Percentiles rank a stretch among this genome's conserved stretches.
These are phyloP conservation scores for Chlorella vulgaris DNA, from an alignment of 139 green algal species.

Conservation along the genomic window DNA sequence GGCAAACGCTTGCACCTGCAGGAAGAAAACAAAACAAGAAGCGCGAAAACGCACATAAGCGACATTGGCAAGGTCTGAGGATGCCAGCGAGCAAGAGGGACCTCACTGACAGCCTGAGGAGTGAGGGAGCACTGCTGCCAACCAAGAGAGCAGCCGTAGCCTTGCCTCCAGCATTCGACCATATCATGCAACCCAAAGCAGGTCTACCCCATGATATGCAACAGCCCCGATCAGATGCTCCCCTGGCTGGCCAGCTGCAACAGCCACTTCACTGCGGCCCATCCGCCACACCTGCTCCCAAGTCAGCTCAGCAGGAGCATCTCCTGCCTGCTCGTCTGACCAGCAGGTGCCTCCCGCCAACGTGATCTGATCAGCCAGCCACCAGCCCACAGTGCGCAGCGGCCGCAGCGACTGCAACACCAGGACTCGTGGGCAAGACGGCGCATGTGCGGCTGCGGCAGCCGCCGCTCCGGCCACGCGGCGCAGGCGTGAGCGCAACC, in stretches of 20 bases:
- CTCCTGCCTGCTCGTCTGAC: conserved; percentile 51
- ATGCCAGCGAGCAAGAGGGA: not conserved
- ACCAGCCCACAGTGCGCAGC: conserved; percentile 48
- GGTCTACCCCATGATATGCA: too few species aligned
- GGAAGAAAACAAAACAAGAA: not conserved
- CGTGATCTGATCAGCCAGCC: conserved; percentile 67
- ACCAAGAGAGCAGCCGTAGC: too few species aligned
- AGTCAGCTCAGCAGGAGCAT: conserved; percentile 30
- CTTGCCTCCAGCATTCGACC: too few species aligned
- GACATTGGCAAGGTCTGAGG: not conserved
- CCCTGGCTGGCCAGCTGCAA: too few species aligned
- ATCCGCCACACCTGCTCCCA: conserved; percentile 51
- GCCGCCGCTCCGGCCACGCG: conserved; percentile 55
- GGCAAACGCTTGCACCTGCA: conserved; percentile 62
- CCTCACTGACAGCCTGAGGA: too few species aligned
- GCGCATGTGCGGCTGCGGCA: not conserved
- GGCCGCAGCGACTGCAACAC: conserved; percentile 67
- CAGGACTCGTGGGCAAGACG: conserved; percentile 61
- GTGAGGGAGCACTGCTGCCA: too few species aligned
- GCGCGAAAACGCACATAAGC: not conserved
- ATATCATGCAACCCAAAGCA: too few species aligned
- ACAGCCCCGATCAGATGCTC: too few species aligned
- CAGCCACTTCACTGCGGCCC: too few species aligned
- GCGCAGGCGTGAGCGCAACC: conserved; percentile 74
- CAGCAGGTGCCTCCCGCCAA: conserved; percentile 50